Base-by-base conservation (phyloP, 1,284 basidiomycete genomes). In the Bjerkandera adusta region DNA sequence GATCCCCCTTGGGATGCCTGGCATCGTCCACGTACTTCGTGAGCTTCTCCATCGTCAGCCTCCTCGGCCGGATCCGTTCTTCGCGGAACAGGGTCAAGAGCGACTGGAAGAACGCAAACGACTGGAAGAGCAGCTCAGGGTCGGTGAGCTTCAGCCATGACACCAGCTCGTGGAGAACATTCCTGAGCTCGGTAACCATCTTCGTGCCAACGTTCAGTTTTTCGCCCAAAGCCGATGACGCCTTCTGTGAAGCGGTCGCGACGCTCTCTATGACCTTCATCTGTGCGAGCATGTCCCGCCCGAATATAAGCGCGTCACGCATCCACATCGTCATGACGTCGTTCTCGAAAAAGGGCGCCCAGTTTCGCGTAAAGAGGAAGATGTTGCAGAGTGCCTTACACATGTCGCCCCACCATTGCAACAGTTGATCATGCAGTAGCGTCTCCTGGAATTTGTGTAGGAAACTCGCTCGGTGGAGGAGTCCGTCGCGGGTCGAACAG, bases 281-380 rank as follows among this genome's bases (percentile, higher is more conserved):
- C 56, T 92, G 83, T 3, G 83, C 84, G 22, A 96, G 70, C 70
- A 96, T 77, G 57, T 92, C 87, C 54, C 88, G 72, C 12, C 87
- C 91, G 61, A 96, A 93, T 47, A 97, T 93, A 44, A 97, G 73
- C 1, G 93, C 94, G 63, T 97, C 95, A 51, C 93, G 82, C 95
- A 98, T 97, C 94, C 94, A 98, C 38, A 85, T 79, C 20, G 88
- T 78, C 93, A 98, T 96, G 44, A 85, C 82, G 24, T 83, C 77
- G 57, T 81, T 83, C 49, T 89, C 84, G 62, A 90, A 91, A 60
- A 77, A 86, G 8, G 71, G 67, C 0, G 95, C 81, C 94, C 94
- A 98, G 16, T 71, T 62, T 0, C 86, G 84, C 3, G 92, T 94
- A 43, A 80, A 77, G 57, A 79, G 81, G 69, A 96, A 96, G 53